phyloP scores from a whole-genome alignment of 768 basidiomycete genomes.

The Boletus tomentosulus region DNA sequence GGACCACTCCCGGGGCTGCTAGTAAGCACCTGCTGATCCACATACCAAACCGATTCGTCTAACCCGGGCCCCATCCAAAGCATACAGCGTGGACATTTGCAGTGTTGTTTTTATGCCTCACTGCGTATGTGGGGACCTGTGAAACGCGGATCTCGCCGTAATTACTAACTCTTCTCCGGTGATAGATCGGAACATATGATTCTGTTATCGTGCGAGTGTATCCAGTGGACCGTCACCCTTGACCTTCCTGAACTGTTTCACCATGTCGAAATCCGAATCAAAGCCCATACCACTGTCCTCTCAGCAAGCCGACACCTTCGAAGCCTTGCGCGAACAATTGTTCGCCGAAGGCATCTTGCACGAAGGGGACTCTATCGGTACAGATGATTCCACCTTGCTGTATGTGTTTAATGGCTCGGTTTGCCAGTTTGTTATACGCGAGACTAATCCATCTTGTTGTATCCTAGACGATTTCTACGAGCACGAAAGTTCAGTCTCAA shows the following conservation, averaged over 20 bases:
- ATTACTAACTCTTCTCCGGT: not conserved
- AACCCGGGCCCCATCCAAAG: not conserved
- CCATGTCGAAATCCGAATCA: slow-evolving; percentile 12
- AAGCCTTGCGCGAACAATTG: slow-evolving; percentile 49
- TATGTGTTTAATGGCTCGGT: slow-evolving; percentile 28
- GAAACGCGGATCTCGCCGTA: not conserved
- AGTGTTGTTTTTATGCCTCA: not conserved
- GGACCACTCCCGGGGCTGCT: not conserved
- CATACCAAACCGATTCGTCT: not conserved
- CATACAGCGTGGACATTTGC: not conserved
- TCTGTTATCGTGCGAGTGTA: not conserved
- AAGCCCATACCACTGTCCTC: slow-evolving; percentile 11
- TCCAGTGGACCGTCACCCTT: not conserved
- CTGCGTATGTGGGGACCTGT: not conserved
- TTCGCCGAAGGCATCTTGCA: slow-evolving; percentile 51
- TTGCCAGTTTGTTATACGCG: not conserved
- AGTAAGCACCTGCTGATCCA: not conserved
- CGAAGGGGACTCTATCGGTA: slow-evolving; percentile 60
- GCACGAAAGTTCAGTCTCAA: slow-evolving; percentile 61
- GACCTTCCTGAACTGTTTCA: not conserved
- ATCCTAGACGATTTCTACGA: slow-evolving; percentile 64
- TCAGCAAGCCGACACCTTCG: slow-evolving; percentile 38
- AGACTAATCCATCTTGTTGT: slow-evolving; percentile 4
- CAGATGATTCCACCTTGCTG: slow-evolving; percentile 58
- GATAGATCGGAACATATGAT: not conserved